These are phyloP conservation scores for Coemansia sp. DNA, from an alignment of 192 early-diverging fungal genomes.

Conservation along the genomic window DNA sequence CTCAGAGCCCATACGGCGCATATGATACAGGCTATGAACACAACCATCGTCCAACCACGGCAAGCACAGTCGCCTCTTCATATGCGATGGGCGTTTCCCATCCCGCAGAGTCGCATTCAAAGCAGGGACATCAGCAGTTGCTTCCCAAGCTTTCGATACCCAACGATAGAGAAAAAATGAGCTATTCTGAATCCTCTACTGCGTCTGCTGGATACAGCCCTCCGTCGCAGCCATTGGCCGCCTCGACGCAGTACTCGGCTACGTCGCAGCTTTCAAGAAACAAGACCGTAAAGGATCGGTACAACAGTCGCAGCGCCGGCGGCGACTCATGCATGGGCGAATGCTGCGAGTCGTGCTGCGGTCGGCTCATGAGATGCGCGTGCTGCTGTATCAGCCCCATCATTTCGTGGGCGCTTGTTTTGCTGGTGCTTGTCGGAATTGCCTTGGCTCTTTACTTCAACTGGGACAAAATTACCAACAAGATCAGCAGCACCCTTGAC, in stretches of 20 bases:
- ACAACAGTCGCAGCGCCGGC: slow-evolving; percentile 33
- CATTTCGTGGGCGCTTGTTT: slow-evolving; percentile 23
- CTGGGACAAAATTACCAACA: slow-evolving; percentile 40
- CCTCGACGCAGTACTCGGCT: slow-evolving; percentile 20
- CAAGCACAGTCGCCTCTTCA: slow-evolving; percentile 23
- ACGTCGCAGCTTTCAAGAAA: slow-evolving; percentile 35
- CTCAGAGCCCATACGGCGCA: neutral
- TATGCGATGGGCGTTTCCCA: slow-evolving; percentile 14
- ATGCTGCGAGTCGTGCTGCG: slow-evolving; percentile 50
- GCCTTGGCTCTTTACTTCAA: slow-evolving; percentile 54
- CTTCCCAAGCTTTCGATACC: slow-evolving; percentile 8
- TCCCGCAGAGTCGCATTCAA: slow-evolving; percentile 14
- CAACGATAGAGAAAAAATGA: slow-evolving; percentile 7
- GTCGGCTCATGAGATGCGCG: slow-evolving; percentile 37
- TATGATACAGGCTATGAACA: slow-evolving; percentile 1
- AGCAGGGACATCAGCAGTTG: slow-evolving; percentile 34
- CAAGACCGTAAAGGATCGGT: slow-evolving; percentile 46
- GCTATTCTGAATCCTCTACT: slow-evolving; percentile 7
- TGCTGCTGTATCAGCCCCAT: slow-evolving; percentile 48
- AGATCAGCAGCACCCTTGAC: slow-evolving; percentile 12
- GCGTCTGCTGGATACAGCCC: slow-evolving; percentile 33
- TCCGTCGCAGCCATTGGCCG: slow-evolving; percentile 22
- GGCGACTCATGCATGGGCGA: slow-evolving; percentile 53
- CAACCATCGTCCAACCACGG: slow-evolving; percentile 11
- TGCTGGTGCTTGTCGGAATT: slow-evolving; percentile 35